Conservation (phyloP, 2,329 filamentous ascomycete genomes). For the Hypoxylon rubiginosum region DNA sequence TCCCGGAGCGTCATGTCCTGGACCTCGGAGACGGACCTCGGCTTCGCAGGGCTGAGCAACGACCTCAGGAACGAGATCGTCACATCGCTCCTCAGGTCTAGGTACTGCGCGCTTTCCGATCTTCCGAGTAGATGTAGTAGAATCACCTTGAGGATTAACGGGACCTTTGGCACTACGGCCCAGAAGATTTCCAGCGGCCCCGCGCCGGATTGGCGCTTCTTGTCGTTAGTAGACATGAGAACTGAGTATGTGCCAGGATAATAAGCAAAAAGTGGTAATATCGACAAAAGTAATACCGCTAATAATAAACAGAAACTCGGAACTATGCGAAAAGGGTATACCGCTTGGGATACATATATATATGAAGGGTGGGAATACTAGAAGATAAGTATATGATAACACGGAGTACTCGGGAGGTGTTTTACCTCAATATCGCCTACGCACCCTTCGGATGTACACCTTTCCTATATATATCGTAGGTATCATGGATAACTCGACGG, state of each 20-base stretch:
- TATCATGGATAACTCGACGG: neutral
- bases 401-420: neutral
- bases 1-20: slow-evolving; percentile 63
- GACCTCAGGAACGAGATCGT: slow-evolving; percentile 79
- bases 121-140: slow-evolving; percentile 74
- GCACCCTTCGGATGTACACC: neutral
- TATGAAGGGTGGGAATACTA: neutral
- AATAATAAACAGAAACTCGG: neutral
- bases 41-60: slow-evolving; percentile 64
- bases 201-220: slow-evolving; percentile 13
- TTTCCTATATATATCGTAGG: neutral
- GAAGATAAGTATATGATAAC: neutral
- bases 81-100: slow-evolving; percentile 82
- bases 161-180: slow-evolving; percentile 67
- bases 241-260: neutral
- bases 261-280: neutral
- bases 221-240: slow-evolving; percentile 28
- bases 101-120: slow-evolving; percentile 79
- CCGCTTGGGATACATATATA: neutral
- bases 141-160: slow-evolving; percentile 72
- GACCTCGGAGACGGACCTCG: slow-evolving; percentile 67
- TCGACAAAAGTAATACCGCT: neutral
- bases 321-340: slow-evolving; percentile 2
- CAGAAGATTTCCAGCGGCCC: slow-evolving; percentile 35
- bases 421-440: neutral